Base-by-base conservation (phyloP, 2,329 filamentous ascomycete species). In the Calonectria henricotiae region DNA sequence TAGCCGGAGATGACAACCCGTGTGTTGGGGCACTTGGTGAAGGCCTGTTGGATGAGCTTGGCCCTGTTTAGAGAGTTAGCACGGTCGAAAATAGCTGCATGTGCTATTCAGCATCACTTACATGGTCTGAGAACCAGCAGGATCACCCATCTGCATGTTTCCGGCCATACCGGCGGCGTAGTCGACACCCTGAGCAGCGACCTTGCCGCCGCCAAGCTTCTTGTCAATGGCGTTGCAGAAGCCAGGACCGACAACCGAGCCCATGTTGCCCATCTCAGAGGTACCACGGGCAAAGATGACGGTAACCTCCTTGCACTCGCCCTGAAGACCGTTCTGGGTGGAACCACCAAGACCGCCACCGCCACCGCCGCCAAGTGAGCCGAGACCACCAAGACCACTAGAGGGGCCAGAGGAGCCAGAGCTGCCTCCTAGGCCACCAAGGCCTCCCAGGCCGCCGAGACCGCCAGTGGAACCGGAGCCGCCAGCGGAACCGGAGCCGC, bases 1-100 rank as follows among this genome's bases (percentile, higher is more conserved):
- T 68, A 68, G 1, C 65, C 65, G 35, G 65, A 68, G 37, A 68
- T 55, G 58, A 68, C 65, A 41, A 68, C 44, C 46, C 63, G 58
- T 27, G 65, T 62, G 37, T 58, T 32, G 39, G 65, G 65, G 39
- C 65, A 68, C 13, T 46, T 55, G 46, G 47, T 46, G 27, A 47
- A 23, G 5, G 65, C 65, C 39, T 68, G 37, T 37, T 58, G 43
- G 30, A 62, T 55, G 17, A 63, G 27, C 13, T 39, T n/a, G 6
- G 65, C 54, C 47, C 65, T 68, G 8, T 39, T 47, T 8, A 32
- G 20, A 49, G 20, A 27, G 51, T 58, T 58, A 58, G 51, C 35
- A 25, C 25, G 8, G 13, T 8, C n/a, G 6, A 13, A 17, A 2
- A 5, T 39, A 25, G 23, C 13, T 39, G 51, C 20, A n/a, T 17